Percentiles rank a stretch among this genome's conserved stretches.
Evolutionary conservation across 2,329 filamentous ascomycete species (phyloP).

Genomic region (Hymenoscyphus albidus): DNA sequence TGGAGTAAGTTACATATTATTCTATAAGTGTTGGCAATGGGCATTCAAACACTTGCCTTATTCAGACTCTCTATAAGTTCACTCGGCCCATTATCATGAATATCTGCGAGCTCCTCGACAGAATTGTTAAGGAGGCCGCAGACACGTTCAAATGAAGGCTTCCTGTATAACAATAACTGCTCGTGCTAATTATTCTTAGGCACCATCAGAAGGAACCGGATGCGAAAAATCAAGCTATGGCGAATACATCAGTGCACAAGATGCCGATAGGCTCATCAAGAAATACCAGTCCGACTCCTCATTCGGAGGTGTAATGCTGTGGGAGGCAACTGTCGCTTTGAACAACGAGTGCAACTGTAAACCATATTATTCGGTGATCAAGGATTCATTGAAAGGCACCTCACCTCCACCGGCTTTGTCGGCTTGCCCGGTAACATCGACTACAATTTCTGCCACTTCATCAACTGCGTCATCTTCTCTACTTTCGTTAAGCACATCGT

Average conservation of each 20-base stretch:
- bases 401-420: conserved; percentile 5
- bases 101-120: no score
- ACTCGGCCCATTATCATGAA: no score
- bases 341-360: conserved; percentile 18
- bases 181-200: neutral
- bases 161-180: no score
- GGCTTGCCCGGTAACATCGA: conserved; percentile 5
- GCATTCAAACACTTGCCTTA: no score
- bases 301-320: conserved; percentile 37
- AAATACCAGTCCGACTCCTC: conserved; percentile 21
- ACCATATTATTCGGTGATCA: conserved; percentile 20
- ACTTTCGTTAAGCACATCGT: neutral
- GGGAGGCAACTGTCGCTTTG: conserved; percentile 30
- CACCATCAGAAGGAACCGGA: conserved; percentile 10
- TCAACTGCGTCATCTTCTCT: neutral
- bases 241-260: conserved; percentile 26
- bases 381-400: conserved; percentile 20
- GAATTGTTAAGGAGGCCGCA: no score
- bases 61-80: no score
- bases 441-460: conserved; percentile 1
- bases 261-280: conserved; percentile 26
- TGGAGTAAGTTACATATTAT: conserved; percentile 9
- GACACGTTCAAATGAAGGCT: no score
- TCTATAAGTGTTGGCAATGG: no score
- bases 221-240: conserved; percentile 9